Percentiles rank a stretch among this genome's conserved stretches.
These are phyloP conservation scores for Erucastrum elatum DNA, from an alignment of 345 rosid genomes.

Conservation along the genomic window DNA sequence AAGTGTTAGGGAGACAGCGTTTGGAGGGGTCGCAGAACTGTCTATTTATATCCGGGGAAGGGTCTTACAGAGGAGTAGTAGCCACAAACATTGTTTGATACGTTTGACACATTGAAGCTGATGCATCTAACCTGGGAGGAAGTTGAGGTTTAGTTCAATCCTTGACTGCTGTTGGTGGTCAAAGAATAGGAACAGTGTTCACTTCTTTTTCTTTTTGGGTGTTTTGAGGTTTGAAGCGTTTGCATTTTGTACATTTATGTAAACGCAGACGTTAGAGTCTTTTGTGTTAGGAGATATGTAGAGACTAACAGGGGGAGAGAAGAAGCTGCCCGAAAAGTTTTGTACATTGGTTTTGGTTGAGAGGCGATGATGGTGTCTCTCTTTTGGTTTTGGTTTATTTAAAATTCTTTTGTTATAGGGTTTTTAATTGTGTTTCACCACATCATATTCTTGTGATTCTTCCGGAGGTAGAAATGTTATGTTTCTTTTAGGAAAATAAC, in stretches of 20 bases:
- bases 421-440: conserved; percentile 19
- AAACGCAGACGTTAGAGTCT: conserved; percentile 24
- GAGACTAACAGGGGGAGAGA: conserved; percentile 18
- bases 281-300: conserved; percentile 36
- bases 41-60: conserved; percentile 18
- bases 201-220: background rate
- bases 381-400: background rate
- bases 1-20: conserved; percentile 25
- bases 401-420: conserved; percentile 26
- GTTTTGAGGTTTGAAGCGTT: conserved; percentile 29
- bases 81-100: conserved; percentile 38
- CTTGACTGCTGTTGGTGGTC: conserved; percentile 23
- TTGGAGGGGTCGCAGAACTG: background rate
- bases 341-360: conserved; percentile 36
- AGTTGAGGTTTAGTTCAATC: conserved; percentile 16
- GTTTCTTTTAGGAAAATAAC: background rate
- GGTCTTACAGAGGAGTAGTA: conserved; percentile 15
- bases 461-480: background rate
- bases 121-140: conserved; percentile 33
- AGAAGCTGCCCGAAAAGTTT: conserved; percentile 33
- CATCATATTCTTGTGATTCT: conserved; percentile 34
- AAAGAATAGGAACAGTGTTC: conserved; percentile 24
- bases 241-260: conserved; percentile 40
- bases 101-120: conserved; percentile 37
- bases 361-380: background rate